Conservation (phyloP, 2,329 filamentous ascomycete genomes). For the Ophiostoma novo-ulmi region DNA sequence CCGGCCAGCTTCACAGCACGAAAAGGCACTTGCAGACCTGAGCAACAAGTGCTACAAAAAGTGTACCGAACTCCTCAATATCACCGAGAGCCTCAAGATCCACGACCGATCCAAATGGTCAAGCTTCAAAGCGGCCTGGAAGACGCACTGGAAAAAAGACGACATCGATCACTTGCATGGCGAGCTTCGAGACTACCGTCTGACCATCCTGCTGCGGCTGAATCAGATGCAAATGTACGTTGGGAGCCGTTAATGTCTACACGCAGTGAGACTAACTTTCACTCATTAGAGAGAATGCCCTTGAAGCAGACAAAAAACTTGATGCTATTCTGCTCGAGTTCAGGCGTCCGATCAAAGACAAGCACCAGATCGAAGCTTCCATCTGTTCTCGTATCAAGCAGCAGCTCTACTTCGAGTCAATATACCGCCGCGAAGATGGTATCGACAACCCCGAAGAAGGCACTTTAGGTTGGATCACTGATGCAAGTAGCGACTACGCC, state of each 20-base stretch:
- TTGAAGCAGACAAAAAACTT: not conserved
- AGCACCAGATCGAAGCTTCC: not conserved
- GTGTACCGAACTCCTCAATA: not conserved
- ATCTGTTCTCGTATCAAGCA: conserved; percentile 3
- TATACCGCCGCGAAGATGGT: not conserved
- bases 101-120: not conserved
- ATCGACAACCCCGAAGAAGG: not conserved
- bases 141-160: not conserved
- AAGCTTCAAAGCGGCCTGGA: conserved; percentile 2
- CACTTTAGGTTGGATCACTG: not conserved
- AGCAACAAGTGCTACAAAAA: not conserved
- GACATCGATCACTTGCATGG: not conserved
- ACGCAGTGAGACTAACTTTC: not conserved
- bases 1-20: not conserved
- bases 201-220: not conserved
- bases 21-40: not conserved
- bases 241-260: not conserved
- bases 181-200: not conserved
- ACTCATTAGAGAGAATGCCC: not conserved
- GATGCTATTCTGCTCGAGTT: not conserved
- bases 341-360: not conserved
- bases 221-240: conserved; percentile 12
- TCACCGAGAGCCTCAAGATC: not conserved
- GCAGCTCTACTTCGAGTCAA: not conserved
- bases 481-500: not conserved